Evolutionary conservation across 164 flowering plant genomes (phyloP), one percentile per base, ranked within the genome.

Genomic region (Magnolia changhungtana): DNA sequence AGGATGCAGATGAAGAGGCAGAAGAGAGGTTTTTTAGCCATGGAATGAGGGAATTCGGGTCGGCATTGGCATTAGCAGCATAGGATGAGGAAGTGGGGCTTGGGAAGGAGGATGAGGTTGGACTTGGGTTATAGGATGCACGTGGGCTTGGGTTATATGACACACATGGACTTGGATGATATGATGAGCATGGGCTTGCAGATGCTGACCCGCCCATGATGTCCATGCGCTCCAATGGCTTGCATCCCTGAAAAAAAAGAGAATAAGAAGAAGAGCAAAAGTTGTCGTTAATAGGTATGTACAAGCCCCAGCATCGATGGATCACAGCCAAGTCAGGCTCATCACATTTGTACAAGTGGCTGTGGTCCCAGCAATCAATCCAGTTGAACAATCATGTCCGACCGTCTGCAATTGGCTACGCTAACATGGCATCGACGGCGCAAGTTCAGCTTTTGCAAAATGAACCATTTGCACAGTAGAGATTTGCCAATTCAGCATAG

Each of bases 1-100:
- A 86, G 51, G 90, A 80, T 11, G 90, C 84, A 0, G 92, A 86
- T 50, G 85, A 80, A 7, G 86, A 78, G 27, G 90, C 81, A 8
- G 97, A 93, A 2, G 97, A 93, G 9, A 93, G 91, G 84, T 90
- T 91, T 80, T 92, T 93, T 6, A 95, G 93, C 99, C 99, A 95
- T 50, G 99, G 99, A 63, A 95, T 92, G 73, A 95, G 95, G 52
- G 95, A 91, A 81, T 85, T 92, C 2, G 73, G 66, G 80, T 92
- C 96, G 58, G 85, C 76, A 29, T 68, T 82, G 10, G 76, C 55
- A 59, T 80, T 79, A 7, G 75, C 79, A 66, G 84, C 80, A 63
- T 85, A 83, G 55, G 92, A 78, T 1, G 91, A 86, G 7, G 89
- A 87, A 24, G 82, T 80, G 16, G 91, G 91, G 84, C 95, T 91